These are phyloP conservation scores for Cylindrodendrum hubeiense DNA, from an alignment of 2,329 filamentous ascomycete genomes.

Conservation along the genomic window DNA sequence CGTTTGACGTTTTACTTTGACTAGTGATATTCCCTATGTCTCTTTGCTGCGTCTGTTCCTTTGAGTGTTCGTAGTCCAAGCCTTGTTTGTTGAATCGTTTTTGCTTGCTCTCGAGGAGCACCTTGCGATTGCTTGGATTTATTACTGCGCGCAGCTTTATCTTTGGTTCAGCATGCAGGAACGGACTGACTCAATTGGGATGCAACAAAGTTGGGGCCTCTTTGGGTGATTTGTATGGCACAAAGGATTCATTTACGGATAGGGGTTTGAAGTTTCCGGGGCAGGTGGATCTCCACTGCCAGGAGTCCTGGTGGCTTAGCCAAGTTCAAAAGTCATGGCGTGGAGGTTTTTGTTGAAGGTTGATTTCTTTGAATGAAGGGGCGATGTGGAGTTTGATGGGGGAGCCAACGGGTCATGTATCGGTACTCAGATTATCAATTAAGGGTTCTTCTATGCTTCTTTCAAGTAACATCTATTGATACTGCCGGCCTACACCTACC, in stretches of 20 bases:
- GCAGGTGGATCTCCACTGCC: conserved; percentile 6
- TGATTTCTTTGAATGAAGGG: conserved; percentile 34
- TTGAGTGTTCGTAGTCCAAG: conserved; percentile 37
- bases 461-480: not conserved
- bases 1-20: conserved; percentile 35
- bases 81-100: conserved; percentile 24
- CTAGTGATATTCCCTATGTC: conserved; percentile 35
- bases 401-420: conserved; percentile 31
- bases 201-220: not conserved
- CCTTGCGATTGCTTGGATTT: not conserved
- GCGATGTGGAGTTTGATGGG: conserved; percentile 41
- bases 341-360: conserved; percentile 8
- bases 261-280: conserved; percentile 8
- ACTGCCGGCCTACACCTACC: not conserved
- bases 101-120: not conserved
- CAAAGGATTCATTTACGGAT: conserved; percentile 8
- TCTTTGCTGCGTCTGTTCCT: conserved; percentile 30
- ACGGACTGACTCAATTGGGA: not conserved
- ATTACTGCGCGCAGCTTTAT: conserved; percentile 1
- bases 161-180: not conserved
- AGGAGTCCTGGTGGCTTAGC: conserved; percentile 7
- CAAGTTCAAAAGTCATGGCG: conserved; percentile 24
- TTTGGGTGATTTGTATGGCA: conserved; percentile 1
- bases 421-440: conserved; percentile 31
- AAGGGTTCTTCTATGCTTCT: not conserved